Conservation (phyloP, 139 green algal genomes). For the Chlamydomonas asymmetrica region DNA sequence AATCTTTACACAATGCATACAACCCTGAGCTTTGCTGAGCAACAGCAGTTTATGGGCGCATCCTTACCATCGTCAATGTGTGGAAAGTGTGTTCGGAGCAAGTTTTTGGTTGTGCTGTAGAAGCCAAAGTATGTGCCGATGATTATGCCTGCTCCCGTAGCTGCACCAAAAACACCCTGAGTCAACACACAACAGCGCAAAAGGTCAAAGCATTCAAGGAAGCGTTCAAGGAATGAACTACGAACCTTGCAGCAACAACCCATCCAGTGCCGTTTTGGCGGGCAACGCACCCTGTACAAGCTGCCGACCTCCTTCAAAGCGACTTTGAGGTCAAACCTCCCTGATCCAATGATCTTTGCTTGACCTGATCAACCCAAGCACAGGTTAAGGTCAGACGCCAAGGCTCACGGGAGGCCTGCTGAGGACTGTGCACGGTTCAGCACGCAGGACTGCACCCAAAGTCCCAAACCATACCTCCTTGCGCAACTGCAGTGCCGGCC, state of each 20-base stretch:
- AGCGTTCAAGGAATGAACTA: neutral
- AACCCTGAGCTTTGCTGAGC: no score
- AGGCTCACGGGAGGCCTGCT: neutral
- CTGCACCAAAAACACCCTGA: constrained; percentile 59
- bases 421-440: neutral
- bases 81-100: no score
- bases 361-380: neutral
- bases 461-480: neutral
- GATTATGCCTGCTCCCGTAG: constrained; percentile 62
- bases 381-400: neutral
- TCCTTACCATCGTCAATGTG: no score
- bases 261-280: neutral
- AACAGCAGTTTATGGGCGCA: no score
- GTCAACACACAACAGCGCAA: constrained; percentile 31
- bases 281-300: neutral
- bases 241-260: neutral
- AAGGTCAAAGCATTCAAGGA: neutral
- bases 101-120: constrained; percentile 71
- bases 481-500: constrained; percentile 5
- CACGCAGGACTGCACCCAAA: neutral
- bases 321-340: neutral
- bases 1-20: no score
- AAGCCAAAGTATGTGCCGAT: constrained; percentile 76
- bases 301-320: neutral
- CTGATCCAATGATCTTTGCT: no score